Base-by-base conservation (phyloP, 2,329 filamentous ascomycete genomes). In the Pseudogymnoascus verrucosus region DNA sequence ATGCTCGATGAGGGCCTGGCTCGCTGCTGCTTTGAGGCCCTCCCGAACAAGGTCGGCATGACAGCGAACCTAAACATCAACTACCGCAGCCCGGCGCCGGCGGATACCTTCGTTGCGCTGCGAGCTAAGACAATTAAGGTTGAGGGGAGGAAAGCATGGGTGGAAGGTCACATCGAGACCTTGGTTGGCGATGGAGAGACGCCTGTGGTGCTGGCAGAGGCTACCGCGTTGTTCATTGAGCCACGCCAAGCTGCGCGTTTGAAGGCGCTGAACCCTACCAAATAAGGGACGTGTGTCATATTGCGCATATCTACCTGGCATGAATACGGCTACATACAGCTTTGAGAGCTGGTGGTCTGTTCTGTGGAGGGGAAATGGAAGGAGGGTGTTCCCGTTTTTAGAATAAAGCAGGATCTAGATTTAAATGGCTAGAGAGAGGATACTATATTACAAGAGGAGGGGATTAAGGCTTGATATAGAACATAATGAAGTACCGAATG, bases 61-160 rank as follows among this genome's bases (percentile, higher is more conserved):
- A 98, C 95, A 42, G 95, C 93, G 61, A 93, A 88, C 72, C 78
- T 99, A 70, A 92, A 84, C 69, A 79, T 89, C 69, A 88, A 96
- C 75, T 99, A 97, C 77, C 86, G 89, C 70, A 86, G 85, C 66
- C 95, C 95, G 4, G 88, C 89, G 51, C 85, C 84, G 70, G 91
- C 92, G 5, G 84, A 85, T 21, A 84, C 84, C 65, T 95, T 89
- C 72, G 79, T 96, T 31, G 90, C 96, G 47, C 77, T 99, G 64
- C 82, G 84, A 66, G 93, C 91, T 3, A 84, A 86, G 73, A 96
- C 93, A 19, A 87, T 84, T 8, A 93, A 89, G 78, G 89, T 93
- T 1, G 92, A 98, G 73, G 93, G 95, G 0, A 83, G 95, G 66
- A 98, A 98, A 79, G 93, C 92, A 11, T 97, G 91, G 91, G 91